Evolutionary conservation across 441 rosid species (phyloP).

Genomic region (Populus hybrid): DNA sequence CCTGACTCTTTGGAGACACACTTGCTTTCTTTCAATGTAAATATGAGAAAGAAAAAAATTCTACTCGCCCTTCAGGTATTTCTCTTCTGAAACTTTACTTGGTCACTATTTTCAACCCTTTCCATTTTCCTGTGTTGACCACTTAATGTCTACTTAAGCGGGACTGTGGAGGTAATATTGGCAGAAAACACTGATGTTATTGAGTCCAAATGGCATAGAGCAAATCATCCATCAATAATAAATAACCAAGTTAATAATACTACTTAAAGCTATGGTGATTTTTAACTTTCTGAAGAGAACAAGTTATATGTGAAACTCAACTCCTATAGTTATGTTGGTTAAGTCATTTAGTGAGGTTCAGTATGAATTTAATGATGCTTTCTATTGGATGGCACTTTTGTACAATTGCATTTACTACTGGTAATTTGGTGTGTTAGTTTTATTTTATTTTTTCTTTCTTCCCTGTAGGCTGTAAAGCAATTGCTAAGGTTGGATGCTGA

Average conservation of each 20-base stretch:
- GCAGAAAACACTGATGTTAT: background rate
- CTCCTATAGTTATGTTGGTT: background rate
- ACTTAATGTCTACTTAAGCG: background rate
- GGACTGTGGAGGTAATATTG: background rate
- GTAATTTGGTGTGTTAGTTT: background rate
- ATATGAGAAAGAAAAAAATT: slow-evolving; percentile 90
- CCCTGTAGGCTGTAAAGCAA: slow-evolving; percentile 81
- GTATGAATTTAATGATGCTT: background rate
- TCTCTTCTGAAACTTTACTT: background rate
- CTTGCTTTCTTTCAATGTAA: slow-evolving; percentile 94
- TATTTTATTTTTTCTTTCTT: background rate
- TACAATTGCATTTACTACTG: background rate
- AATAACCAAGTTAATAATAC: slow-evolving; percentile 4
- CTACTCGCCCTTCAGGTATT: slow-evolving; percentile 94
- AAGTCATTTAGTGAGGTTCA: background rate
- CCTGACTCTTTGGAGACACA: slow-evolving; percentile 88
- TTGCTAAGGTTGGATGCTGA: slow-evolving; percentile 85
- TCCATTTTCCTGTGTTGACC: background rate
- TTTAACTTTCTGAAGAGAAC: background rate
- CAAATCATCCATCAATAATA: background rate
- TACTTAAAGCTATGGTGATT: background rate
- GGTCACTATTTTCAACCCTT: background rate
- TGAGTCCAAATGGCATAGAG: background rate
- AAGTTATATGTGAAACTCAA: background rate
- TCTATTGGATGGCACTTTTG: background rate